Conservation (phyloP, 2,329 filamentous ascomycete species). For the Fusarium stilboides region DNA sequence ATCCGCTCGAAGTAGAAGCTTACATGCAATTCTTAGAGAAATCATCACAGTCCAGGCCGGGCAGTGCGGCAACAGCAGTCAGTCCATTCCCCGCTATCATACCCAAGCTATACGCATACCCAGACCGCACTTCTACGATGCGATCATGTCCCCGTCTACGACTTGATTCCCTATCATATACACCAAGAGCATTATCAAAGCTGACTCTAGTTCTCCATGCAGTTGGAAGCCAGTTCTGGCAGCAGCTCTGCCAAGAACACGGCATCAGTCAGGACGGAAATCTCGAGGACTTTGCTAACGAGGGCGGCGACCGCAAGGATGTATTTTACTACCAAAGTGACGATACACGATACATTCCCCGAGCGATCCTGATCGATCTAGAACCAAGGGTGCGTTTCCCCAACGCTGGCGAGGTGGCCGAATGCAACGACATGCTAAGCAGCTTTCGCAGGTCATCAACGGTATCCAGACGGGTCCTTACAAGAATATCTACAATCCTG, state of each 20-base stretch:
- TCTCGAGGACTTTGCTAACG: slow-evolving; percentile 96
- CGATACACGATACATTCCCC: slow-evolving; percentile 97
- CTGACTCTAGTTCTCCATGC: slow-evolving; percentile 55
- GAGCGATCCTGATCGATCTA: slow-evolving; percentile 94
- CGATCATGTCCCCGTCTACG: background rate
- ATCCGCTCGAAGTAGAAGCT: slow-evolving; percentile 11
- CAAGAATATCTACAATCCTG: slow-evolving; percentile 99
- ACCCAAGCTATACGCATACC: background rate
- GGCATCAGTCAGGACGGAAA: slow-evolving; percentile 98
- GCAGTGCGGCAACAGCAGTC: slow-evolving; percentile 99
- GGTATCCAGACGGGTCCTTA: slow-evolving; percentile 94
- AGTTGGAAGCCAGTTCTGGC: slow-evolving; percentile 99
- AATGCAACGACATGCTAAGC: slow-evolving; percentile 25
- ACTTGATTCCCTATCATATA: background rate
- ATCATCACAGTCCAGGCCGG: slow-evolving; percentile 99
- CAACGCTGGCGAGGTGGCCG: background rate
- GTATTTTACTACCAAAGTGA: slow-evolving; percentile 99
- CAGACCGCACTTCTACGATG: slow-evolving; percentile 13
- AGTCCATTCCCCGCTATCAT: slow-evolving; percentile 60
- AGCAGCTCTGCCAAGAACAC: slow-evolving; percentile 97
- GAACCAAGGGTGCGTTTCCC: slow-evolving; percentile 80
- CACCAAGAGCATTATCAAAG: background rate
- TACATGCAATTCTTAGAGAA: slow-evolving; percentile 73
- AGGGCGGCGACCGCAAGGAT: slow-evolving; percentile 97
- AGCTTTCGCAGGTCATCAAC: slow-evolving; percentile 78